Evolutionary conservation across 345 rosid genomes (phyloP).

Genomic region (Eucalyptus sideroxylon): DNA sequence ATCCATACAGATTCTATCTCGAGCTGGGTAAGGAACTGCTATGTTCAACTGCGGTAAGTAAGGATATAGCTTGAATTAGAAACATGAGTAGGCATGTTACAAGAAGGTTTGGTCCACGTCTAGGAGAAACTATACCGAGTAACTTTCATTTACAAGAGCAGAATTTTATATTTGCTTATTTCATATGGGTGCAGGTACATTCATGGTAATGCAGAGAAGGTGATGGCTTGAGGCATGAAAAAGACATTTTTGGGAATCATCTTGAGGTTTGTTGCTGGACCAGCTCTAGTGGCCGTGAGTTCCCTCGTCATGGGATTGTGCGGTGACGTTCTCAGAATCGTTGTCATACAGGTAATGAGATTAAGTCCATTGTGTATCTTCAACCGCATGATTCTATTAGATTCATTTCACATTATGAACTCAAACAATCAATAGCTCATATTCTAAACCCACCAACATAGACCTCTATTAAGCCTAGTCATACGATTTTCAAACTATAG

Average conservation of each 20-base stretch:
- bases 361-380: neutral
- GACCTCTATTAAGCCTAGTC: neutral
- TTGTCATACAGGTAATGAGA: slow-evolving; percentile 15
- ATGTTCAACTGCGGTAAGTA: slow-evolving; percentile 79
- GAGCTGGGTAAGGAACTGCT: slow-evolving; percentile 76
- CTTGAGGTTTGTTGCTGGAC: slow-evolving; percentile 16
- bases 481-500: neutral
- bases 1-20: slow-evolving; percentile 66
- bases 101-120: neutral
- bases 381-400: neutral
- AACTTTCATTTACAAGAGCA: too few relatives aligned
- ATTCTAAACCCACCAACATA: neutral
- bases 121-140: neutral
- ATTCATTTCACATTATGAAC: neutral
- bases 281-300: slow-evolving; percentile 17
- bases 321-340: slow-evolving; percentile 13
- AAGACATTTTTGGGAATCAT: slow-evolving; percentile 21
- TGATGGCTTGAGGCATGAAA: slow-evolving; percentile 59
- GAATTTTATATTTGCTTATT: neutral
- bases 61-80: neutral
- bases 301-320: slow-evolving; percentile 14
- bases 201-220: slow-evolving; percentile 71
- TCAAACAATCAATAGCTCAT: neutral
- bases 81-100: neutral
- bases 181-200: slow-evolving; percentile 42